These are phyloP conservation scores for Curvularia hawaiiensis DNA, from an alignment of 2,329 filamentous ascomycete species.

Conservation along the genomic window DNA sequence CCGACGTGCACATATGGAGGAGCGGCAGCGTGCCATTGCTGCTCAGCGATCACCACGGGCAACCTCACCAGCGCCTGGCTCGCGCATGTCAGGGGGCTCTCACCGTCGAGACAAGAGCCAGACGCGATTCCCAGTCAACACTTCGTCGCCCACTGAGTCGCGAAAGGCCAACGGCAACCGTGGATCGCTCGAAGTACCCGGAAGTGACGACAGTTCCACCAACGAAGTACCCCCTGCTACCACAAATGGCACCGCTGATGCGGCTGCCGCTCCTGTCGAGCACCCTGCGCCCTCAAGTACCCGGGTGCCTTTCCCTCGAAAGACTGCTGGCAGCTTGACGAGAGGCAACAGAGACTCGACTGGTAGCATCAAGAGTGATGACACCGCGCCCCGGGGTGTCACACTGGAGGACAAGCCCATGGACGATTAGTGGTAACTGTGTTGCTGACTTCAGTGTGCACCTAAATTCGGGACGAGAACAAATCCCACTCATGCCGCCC, in stretches of 20 bases:
- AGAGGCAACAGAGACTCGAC: constrained; percentile 47
- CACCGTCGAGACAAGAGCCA: constrained; percentile 75
- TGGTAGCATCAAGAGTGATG: constrained; percentile 53
- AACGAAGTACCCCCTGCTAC: constrained; percentile 35
- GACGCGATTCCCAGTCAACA: constrained; percentile 79
- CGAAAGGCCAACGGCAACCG: constrained; percentile 63
- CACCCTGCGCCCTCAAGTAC: constrained; percentile 43
- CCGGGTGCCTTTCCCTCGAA: constrained; percentile 42
- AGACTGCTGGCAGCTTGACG: constrained; percentile 43
- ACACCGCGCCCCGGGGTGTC: constrained; percentile 58
- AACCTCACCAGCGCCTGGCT: constrained; percentile 71
- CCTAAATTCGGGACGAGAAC: constrained; percentile 4
- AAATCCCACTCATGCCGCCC: constrained; percentile 3
- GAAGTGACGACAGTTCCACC: constrained; percentile 56
- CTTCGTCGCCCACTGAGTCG: constrained; percentile 58
- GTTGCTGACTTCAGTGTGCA: constrained; percentile 12
- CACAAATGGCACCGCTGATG: constrained; percentile 47
- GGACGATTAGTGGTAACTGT: constrained; percentile 63
- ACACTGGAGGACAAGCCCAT: constrained; percentile 77
- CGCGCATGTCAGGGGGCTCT: constrained; percentile 47
- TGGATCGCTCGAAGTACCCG: constrained; percentile 82
- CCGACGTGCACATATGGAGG: constrained; percentile 91
- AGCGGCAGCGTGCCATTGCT: constrained; percentile 80
- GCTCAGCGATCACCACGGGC: constrained; percentile 68
- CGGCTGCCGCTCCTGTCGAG: constrained; percentile 24